Conservation (phyloP, 2,329 filamentous ascomycete species). For the Podosphaera leucotricha region DNA sequence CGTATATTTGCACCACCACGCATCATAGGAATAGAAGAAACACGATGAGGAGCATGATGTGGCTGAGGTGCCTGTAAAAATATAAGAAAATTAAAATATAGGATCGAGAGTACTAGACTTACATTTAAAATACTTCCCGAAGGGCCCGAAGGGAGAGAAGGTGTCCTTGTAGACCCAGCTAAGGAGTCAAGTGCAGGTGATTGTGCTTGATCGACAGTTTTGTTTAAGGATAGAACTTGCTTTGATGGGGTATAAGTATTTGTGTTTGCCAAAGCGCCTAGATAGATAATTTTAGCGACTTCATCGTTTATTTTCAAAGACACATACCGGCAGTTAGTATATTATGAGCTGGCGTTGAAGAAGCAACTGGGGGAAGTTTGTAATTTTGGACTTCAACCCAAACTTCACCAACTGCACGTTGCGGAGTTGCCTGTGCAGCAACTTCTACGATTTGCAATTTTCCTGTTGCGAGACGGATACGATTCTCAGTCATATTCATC, state of each 20-base stretch:
- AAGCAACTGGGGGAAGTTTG: conserved; percentile 17
- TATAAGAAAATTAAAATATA: conserved; percentile 1
- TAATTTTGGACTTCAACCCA: conserved; percentile 58
- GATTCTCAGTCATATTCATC: conserved; percentile 58
- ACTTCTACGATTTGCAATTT: conserved; percentile 61
- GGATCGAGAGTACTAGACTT: conserved; percentile 4
- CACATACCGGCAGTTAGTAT: conserved; percentile 3
- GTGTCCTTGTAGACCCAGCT: conserved; percentile 6
- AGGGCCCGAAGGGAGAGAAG: conserved; percentile 7
- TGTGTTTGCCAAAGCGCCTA: conserved; percentile 9
- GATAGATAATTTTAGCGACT: neutral
- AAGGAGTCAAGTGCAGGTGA: conserved; percentile 2
- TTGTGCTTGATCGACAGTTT: conserved; percentile 4
- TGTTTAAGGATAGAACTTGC: conserved; percentile 7
- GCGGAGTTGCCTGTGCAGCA: conserved; percentile 64
- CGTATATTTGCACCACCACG: conserved; percentile 10
- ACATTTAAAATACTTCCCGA: conserved; percentile 12
- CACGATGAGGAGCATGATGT: conserved; percentile 7
- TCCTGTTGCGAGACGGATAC: conserved; percentile 35
- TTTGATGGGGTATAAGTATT: conserved; percentile 3
- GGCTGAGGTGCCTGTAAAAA: conserved; percentile 8
- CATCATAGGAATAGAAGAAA: conserved; percentile 13
- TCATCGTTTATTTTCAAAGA: neutral
- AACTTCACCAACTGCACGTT: conserved; percentile 63
- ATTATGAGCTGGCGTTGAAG: conserved; percentile 3